Conservation (phyloP, 345 rosid genomes). For the Dipteronia sinensis region DNA sequence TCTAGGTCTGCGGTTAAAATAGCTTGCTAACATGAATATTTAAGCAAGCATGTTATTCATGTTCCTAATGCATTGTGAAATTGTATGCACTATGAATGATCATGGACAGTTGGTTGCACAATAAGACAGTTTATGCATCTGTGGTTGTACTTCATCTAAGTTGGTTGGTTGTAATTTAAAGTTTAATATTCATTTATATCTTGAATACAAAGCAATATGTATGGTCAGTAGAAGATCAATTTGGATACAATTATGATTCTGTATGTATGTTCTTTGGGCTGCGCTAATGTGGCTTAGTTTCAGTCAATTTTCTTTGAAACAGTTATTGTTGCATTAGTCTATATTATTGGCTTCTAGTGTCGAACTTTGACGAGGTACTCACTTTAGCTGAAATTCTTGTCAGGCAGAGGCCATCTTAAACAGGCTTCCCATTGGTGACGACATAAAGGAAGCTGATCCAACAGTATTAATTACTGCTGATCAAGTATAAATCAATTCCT, state of each 20-base stretch:
- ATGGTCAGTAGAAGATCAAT: not conserved
- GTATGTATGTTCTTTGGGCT: not conserved
- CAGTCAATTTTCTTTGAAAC: not conserved
- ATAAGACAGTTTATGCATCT: not conserved
- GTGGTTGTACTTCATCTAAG: not conserved
- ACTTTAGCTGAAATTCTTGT: constrained; percentile 38
- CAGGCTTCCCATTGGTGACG: constrained; percentile 51
- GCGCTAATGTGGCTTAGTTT: not conserved
- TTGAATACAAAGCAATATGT: not conserved
- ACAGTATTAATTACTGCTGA: constrained; percentile 72
- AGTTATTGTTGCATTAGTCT: not conserved
- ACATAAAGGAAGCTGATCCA: constrained; percentile 51
- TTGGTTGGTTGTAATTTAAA: not conserved
- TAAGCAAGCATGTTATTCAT: not conserved
- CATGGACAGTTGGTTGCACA: not conserved
- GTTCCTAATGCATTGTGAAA: not conserved
- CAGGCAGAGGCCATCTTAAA: constrained; percentile 85
- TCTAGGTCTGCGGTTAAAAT: not conserved
- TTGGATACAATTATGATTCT: not conserved
- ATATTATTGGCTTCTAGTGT: not conserved
- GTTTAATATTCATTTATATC: not conserved
- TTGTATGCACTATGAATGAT: not conserved
- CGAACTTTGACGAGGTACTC: constrained; percentile 23
- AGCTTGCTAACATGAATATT: not conserved
- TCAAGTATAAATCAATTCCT: constrained; percentile 61